phyloP scores from a whole-genome alignment of 2,329 filamentous ascomycete species.

The Fusarium veterinarium region DNA sequence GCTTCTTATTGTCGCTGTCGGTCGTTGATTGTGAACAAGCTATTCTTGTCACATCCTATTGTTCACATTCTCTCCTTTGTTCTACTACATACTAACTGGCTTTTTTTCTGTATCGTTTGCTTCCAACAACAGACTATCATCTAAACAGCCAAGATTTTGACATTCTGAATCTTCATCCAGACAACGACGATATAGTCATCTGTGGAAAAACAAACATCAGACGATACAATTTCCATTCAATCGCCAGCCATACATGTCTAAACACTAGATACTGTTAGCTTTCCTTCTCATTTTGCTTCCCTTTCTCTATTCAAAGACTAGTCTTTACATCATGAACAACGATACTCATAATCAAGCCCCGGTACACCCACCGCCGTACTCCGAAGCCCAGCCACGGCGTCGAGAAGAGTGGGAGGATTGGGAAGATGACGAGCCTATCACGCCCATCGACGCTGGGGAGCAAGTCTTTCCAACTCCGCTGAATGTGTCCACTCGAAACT shows the following conservation, averaged over 20 bases:
- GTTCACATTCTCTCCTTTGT: constrained; percentile 42
- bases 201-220: constrained; percentile 11
- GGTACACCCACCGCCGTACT: constrained; percentile 26
- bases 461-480: constrained; percentile 46
- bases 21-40: constrained; percentile 13
- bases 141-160: constrained; percentile 2
- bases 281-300: not conserved
- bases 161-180: not conserved
- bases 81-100: constrained; percentile 10
- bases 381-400: constrained; percentile 31
- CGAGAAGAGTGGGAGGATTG: constrained; percentile 65
- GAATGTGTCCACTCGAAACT: constrained; percentile 21
- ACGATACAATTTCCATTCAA: constrained; percentile 16
- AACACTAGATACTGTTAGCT: constrained; percentile 11
- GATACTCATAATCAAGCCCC: constrained; percentile 22
- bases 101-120: constrained; percentile 13
- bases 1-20: constrained; percentile 11
- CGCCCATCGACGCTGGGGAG: constrained; percentile 54
- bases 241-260: constrained; percentile 20
- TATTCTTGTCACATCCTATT: constrained; percentile 19
- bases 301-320: constrained; percentile 14
- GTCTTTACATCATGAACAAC: constrained; percentile 28
- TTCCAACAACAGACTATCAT: constrained; percentile 10
- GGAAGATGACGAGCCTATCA: constrained; percentile 61
- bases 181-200: constrained; percentile 6